Conservation (phyloP, 1,284 basidiomycete species). For the Volvariella volvacea region DNA sequence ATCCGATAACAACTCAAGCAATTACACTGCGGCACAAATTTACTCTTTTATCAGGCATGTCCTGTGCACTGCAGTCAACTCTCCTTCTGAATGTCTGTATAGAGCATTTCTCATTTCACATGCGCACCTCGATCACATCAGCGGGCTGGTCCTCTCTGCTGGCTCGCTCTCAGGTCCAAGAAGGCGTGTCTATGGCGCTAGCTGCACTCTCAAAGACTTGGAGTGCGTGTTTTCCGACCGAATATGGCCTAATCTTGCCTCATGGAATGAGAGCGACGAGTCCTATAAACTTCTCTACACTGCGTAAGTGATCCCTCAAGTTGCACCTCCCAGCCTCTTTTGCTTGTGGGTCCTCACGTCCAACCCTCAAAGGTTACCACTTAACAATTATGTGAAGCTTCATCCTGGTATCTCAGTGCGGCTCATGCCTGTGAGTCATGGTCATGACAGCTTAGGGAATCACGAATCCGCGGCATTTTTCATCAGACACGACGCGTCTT, state of each 20-base stretch:
- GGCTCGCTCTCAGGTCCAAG: constrained; percentile 59
- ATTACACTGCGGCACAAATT: constrained; percentile 41
- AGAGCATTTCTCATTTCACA: constrained; percentile 76
- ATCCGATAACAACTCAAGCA: constrained; percentile 13
- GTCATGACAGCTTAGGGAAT: constrained; percentile 40
- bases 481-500: constrained; percentile 51
- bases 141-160: constrained; percentile 67
- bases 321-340: constrained; percentile 5
- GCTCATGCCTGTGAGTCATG: constrained; percentile 66
- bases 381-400: constrained; percentile 47
- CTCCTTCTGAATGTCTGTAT: constrained; percentile 5
- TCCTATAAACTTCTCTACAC: constrained; percentile 52
- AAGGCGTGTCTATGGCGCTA: constrained; percentile 59
- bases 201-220: constrained; percentile 59
- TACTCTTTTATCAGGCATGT: constrained; percentile 54
- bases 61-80: background rate
- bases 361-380: constrained; percentile 26
- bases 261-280: constrained; percentile 57
- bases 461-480: constrained; percentile 77
- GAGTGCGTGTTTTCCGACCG: constrained; percentile 72
- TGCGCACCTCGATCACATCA: constrained; percentile 79
- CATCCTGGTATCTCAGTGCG: constrained; percentile 55
- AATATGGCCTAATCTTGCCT: constrained; percentile 79
- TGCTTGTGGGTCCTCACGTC: constrained; percentile 3
- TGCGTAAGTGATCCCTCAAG: constrained; percentile 32